These are phyloP conservation scores for Globisporangium canariense DNA, from an alignment of 352 stramenopile genomes.

Conservation along the genomic window DNA sequence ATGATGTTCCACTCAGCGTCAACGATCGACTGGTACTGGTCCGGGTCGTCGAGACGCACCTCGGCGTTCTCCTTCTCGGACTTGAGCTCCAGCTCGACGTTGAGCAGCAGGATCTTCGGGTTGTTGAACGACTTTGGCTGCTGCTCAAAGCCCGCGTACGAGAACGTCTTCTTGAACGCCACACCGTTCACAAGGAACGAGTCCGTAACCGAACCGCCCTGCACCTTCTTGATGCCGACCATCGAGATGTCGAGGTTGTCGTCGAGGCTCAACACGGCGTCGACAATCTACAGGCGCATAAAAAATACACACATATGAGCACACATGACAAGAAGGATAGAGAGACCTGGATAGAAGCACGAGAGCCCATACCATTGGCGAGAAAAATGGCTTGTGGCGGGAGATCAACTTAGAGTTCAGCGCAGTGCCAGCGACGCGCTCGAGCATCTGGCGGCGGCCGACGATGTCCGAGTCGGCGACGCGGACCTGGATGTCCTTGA, in stretches of 20 bases:
- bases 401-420: constrained; percentile 99
- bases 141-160: constrained; percentile 99
- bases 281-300: constrained; percentile 81
- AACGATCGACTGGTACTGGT: constrained; percentile 99
- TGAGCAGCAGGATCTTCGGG: constrained; percentile 97
- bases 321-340: neutral
- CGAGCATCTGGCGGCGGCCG: constrained; percentile 85
- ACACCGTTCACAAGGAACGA: constrained; percentile 98
- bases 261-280: constrained; percentile 93
- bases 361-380: constrained; percentile 86
- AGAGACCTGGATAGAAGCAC: neutral
- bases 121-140: constrained; percentile 98
- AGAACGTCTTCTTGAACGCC: constrained; percentile 99
- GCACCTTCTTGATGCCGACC: constrained; percentile 98
- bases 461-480: constrained; percentile 77
- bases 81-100: constrained; percentile 99
- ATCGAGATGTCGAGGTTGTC: constrained; percentile 86
- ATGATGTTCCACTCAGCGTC: constrained; percentile 99
- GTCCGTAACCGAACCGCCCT: constrained; percentile 95
- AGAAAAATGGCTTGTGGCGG: constrained; percentile 96
- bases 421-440: constrained; percentile 93
- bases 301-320: neutral
- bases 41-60: constrained; percentile 96
- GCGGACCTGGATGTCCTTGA: constrained; percentile 83
- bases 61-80: constrained; percentile 99